Base-by-base conservation (phyloP, 352 stramenopile genomes). In the Pythium dissotocum region DNA sequence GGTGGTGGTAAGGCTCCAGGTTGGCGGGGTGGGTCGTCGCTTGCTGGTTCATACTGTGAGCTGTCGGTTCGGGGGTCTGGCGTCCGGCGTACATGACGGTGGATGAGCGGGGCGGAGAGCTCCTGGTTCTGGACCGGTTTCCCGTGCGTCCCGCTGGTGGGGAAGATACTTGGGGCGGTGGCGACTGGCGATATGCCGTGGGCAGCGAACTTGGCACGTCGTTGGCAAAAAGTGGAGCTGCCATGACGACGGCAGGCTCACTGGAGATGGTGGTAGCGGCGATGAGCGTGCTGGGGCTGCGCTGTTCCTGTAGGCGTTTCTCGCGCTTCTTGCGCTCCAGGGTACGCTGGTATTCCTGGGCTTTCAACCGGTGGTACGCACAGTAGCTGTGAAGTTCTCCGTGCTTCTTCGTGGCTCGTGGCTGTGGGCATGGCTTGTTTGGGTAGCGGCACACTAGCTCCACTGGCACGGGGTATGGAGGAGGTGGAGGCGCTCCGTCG, bases 351-450 rank as follows among this genome's bases (percentile, higher is more conserved):
- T 82, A 79, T 12, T 69, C 58, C 57, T 82, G 77, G 6, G 76
- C 76, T 65, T 84, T 83, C 35, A 82, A 70, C 53, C 78, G 76
- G 51, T 86, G 78, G 59, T 79, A 80, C 55, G 77, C 78, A 68
- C 78, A 86, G 56, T 84, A 78, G 61, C 82, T 86, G 76, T 86
- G 78, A n/a, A 82, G 57, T 35, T 78, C 77, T 28, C 78, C 78
- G 59, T 81, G 80, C 49, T 77, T 72, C 62, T 86, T 86, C 49
- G 75, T 68, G 0, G 75, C 77, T 30, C 75, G 78, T 33, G 56
- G 64, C 61, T 86, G 82, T 42, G 78, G 72, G 60, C 78, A 86
- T 30, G 73, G 73, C 65, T 85, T 85, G 74, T 75, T 82, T 21
- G 77, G 72, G 72, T 85, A 85, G 42, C 73, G 74, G 61, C 77